Evolutionary conservation across 495 filamentous ascomycete genomes (phyloP), one percentile per base, ranked within the genome.

Genomic region (Penicillium mononematosum): DNA sequence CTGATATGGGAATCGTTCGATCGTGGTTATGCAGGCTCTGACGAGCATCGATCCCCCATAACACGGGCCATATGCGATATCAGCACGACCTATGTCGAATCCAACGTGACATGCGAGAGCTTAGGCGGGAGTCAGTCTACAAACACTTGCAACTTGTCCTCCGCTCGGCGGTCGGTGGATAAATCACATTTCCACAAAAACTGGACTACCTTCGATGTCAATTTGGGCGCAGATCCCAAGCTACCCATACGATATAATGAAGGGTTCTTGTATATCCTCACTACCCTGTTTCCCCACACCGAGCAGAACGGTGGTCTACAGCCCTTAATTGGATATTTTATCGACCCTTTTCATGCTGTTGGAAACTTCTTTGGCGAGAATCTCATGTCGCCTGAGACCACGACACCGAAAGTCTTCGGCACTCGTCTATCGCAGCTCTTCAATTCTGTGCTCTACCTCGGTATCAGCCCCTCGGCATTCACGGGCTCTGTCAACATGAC

Each of bases 51-150:
- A 9, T 46, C 25, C 8, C 45, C 45, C 7, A 46, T 46, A 0
- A 46, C 45, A 4, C 45, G 45, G 17, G 45, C 45, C 24, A 19
- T 46, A 46, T 49, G 46, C 27, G 46, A 49, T 5, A n/a, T 49
- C 10, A 34, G n/a, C 19, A 49, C 46, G 2, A 49, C 46, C 11
- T 49, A 49, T 9, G 46, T 49, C 17, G 46, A 49, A 36, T 4
- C 46, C 17, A 49, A 49, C 11, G 5, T 49, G 29, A 34, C 46
- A 22, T 49, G 46, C 29, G 29, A 22, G 11, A 20, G n/a, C 17
- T 49, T 24, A 16, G 16, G 14, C 20, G 46, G 46, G 5, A 20
- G 4, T 16, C 19, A 20, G 11, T 49, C 31, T 5, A 12, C 17
- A 16, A 49, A 22, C 10, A 36, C 46, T 22, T 49, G 46, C n/a